Conservation (phyloP, 805 yeast species). For the Soucietia sequanensis region DNA sequence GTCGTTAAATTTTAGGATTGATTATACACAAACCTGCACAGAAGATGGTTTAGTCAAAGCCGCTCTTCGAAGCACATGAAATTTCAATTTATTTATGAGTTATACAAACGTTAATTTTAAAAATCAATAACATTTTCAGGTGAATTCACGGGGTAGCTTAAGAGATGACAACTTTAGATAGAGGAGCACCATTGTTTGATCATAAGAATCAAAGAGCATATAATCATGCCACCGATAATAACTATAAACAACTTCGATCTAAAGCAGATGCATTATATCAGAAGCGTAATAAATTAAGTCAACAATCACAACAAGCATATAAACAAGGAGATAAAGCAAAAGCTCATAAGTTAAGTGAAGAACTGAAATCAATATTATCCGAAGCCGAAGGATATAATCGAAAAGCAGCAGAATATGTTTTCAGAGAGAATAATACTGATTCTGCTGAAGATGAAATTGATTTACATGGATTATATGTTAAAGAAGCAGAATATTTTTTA, state of each 20-base stretch:
- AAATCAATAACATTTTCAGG: no score
- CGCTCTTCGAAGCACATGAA: no score
- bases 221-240: conserved; percentile 68
- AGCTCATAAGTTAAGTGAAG: conserved; percentile 72
- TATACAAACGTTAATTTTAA: no score
- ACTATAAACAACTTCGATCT: conserved; percentile 61
- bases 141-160: no score
- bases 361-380: conserved; percentile 57
- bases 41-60: no score
- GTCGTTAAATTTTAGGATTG: no score
- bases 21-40: no score
- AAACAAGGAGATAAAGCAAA: conserved; percentile 66
- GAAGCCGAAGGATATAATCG: conserved; percentile 69
- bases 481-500: conserved; percentile 79
- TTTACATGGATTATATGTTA: conserved; percentile 86
- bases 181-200: conserved; percentile 26
- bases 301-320: conserved; percentile 76
- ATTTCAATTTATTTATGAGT: no score
- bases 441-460: conserved; percentile 86
- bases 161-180: conserved; percentile 9
- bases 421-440: conserved; percentile 83
- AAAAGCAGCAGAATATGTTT: conserved; percentile 88
- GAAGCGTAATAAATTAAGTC: conserved; percentile 53
- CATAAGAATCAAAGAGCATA: conserved; percentile 48
- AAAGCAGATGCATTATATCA: conserved; percentile 67